Base-by-base conservation (phyloP, 352 stramenopile genomes). In the Phytophthora rubi region DNA sequence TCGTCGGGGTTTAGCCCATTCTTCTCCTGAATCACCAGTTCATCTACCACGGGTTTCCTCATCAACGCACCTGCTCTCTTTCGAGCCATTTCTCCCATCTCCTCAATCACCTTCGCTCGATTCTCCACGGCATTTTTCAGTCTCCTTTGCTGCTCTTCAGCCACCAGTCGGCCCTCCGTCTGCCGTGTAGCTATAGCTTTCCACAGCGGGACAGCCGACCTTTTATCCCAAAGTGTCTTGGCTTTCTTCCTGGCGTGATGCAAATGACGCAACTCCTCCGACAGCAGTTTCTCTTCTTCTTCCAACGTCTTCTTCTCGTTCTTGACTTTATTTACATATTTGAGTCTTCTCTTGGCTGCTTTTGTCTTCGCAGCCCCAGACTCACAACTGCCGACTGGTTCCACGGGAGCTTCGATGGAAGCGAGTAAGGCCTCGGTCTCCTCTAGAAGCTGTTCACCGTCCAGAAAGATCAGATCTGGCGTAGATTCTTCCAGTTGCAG, bases 261-360 rank as follows among this genome's bases (percentile, higher is more conserved):
- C n/a, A 78, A 28, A 16, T 59, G 37, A 12, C 21, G 13, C n/a
- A 74, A 45, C 42, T 66, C 39, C n/a, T 65, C 47, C 5, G 66
- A 59, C 26, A 80, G 28, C 53, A 52, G 5, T 2, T 9, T 53
- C 15, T 73, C 56, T 16, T 76, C 21, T 30, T 63, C 6, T n/a
- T 71, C 39, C 65, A 82, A 13, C 8, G 58, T 68, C 53, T 68
- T 7, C 13, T 74, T 44, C 63, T 83, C 76, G 4, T 53, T 61
- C 39, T 75, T 72, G 26, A 79, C 35, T 5, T 70, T 75, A 6
- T 80, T 58, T 8, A 62, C 59, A 7, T 81, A 76, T 42, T 64
- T 67, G 16, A 78, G 53, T 37, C 68, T 52, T 7, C 71, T 58
- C 12, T 67, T 62, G 23, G 61, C 57, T 15, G 66, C 66, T 45